phyloP scores from a whole-genome alignment of 257 asterid species.

The Cinchona pubescens region DNA sequence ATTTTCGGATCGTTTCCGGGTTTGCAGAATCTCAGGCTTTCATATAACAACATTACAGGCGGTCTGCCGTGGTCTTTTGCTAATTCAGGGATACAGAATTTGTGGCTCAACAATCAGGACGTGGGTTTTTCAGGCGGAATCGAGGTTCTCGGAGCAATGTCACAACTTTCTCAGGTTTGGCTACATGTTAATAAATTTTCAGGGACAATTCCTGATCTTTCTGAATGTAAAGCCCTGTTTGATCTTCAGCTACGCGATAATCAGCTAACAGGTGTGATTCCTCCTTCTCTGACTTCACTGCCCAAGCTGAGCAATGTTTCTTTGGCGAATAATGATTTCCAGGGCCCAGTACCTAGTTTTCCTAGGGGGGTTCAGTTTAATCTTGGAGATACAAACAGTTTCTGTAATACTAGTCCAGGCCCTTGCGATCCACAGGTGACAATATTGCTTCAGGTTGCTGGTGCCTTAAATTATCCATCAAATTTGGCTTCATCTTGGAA shows the following conservation, averaged over 20 bases:
- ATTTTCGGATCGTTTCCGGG: conserved; percentile 54
- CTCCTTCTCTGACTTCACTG: conserved; percentile 51
- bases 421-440: conserved; percentile 72
- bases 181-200: conserved; percentile 61
- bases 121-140: conserved; percentile 54
- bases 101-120: conserved; percentile 66
- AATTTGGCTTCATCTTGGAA: conserved; percentile 60
- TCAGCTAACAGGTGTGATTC: conserved; percentile 62
- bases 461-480: conserved; percentile 52
- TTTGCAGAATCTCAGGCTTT: conserved; percentile 50
- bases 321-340: conserved; percentile 58
- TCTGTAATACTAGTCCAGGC: conserved; percentile 58
- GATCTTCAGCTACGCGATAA: conserved; percentile 71
- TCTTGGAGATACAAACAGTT: conserved; percentile 46
- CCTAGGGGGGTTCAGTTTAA: conserved; percentile 25
- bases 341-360: conserved; percentile 72
- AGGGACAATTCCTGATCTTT: conserved; percentile 77
- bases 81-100: conserved; percentile 45
- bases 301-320: conserved; percentile 43
- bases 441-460: conserved; percentile 50
- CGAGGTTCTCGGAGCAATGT: conserved; percentile 52
- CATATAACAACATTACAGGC: conserved; percentile 69
- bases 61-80: conserved; percentile 52
- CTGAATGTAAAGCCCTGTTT: conserved; percentile 36
- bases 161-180: conserved; percentile 45